A percentile compares a stretch with the other conserved stretches of the same genome.
Conservation (phyloP, 768 basidiomycete genomes). For the Boletus fagicola region DNA sequence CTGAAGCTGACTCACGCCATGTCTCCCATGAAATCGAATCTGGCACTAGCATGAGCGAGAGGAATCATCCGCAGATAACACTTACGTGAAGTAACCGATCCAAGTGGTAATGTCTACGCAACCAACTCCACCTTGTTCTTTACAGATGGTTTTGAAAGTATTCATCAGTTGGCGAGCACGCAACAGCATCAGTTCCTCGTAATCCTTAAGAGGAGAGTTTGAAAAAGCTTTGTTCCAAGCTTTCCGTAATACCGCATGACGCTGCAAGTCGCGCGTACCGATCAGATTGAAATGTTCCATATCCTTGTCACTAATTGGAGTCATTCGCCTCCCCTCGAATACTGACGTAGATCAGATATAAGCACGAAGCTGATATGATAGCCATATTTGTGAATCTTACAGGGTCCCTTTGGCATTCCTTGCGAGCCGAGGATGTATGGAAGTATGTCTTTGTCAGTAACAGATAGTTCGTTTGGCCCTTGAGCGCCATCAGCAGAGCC, state of each 20-base stretch:
- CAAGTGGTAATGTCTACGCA: slow-evolving; percentile 17
- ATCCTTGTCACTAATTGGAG: slow-evolving; percentile 15
- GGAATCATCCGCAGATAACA: neutral
- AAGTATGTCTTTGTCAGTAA: slow-evolving; percentile 24
- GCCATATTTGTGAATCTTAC: slow-evolving; percentile 17
- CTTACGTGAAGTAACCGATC: slow-evolving; percentile 27
- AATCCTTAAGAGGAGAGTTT: slow-evolving; percentile 27
- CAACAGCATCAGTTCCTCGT: slow-evolving; percentile 24
- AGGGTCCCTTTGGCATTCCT: slow-evolving; percentile 31
- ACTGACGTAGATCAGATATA: slow-evolving; percentile 9
- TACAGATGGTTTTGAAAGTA: slow-evolving; percentile 10
- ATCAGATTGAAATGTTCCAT: slow-evolving; percentile 15
- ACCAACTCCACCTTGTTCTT: slow-evolving; percentile 11
- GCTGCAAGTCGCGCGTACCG: slow-evolving; percentile 19
- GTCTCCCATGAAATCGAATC: slow-evolving; percentile 30
- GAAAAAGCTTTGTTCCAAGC: slow-evolving; percentile 35
- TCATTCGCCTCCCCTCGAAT: slow-evolving; percentile 23
- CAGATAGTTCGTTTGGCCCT: slow-evolving; percentile 41
- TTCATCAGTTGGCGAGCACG: slow-evolving; percentile 23
- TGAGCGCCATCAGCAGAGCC: slow-evolving; percentile 6
- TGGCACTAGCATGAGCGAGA: slow-evolving; percentile 2
- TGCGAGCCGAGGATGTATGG: slow-evolving; percentile 28
- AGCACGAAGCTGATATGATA: neutral
- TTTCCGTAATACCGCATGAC: slow-evolving; percentile 26
- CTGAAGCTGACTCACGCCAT: slow-evolving; percentile 25